Conservation (phyloP, 169 alveolate species). For the Besnoitia besnoiti region DNA sequence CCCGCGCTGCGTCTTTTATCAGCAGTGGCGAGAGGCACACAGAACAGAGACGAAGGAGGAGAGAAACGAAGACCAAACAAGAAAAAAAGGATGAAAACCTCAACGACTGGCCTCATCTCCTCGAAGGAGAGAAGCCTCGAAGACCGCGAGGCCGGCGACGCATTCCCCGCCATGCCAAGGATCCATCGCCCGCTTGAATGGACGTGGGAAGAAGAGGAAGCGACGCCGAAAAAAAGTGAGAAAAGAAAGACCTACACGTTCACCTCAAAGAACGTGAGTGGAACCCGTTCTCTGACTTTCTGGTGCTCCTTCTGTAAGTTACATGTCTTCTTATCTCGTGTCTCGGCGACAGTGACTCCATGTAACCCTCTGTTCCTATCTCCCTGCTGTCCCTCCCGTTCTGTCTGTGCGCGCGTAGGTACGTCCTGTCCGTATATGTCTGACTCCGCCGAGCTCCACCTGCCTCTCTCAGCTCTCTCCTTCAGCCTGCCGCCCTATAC, state of each 20-base stretch:
- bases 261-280: too few relatives aligned
- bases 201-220: conserved; percentile 1
- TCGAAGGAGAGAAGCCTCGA: not conserved
- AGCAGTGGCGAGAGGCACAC: not conserved
- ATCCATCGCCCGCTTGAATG: not conserved
- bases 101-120: not conserved
- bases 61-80: not conserved
- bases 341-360: not conserved
- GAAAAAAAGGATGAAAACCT: not conserved
- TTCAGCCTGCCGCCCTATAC: too few relatives aligned
- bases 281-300: not conserved
- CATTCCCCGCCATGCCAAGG: conserved; percentile 10
- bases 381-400: too few relatives aligned
- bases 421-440: too few relatives aligned
- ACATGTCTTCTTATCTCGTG: not conserved
- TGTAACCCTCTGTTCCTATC: too few relatives aligned
- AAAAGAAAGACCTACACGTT: not conserved
- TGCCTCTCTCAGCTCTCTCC: too few relatives aligned
- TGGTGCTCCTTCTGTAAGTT: not conserved
- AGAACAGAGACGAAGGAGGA: not conserved
- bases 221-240: not conserved
- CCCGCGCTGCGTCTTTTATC: not conserved
- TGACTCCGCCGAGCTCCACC: too few relatives aligned
- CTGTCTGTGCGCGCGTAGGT: too few relatives aligned
- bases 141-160: not conserved